Base-by-base conservation (phyloP, 2,329 filamentous ascomycete genomes). In the Remersonia thermophila region DNA sequence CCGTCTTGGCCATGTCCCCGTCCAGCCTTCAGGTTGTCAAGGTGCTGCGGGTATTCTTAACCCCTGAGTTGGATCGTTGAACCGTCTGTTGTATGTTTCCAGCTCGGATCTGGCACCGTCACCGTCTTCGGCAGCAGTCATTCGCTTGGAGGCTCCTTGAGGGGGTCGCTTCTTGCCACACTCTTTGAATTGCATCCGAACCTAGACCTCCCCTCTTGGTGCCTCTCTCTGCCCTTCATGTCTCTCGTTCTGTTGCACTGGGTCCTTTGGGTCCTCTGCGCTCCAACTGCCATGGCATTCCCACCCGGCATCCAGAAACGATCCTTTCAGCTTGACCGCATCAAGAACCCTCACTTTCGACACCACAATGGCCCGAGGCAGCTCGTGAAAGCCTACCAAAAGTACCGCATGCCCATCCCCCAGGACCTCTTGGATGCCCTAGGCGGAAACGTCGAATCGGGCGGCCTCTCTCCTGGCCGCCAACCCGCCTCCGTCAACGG, bases 351-450 rank as follows among this genome's bases (percentile, higher is more conserved):
- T n/a, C 61, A 62, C 38, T 74, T 75, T 51, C 61, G 63, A 15
- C 58, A 66, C 14, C 56, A 54, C 42, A 66, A 80, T 59, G 77
- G 78, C n/a, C 62, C 67, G 0, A 56, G 50, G 37, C 76, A 78
- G 34, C 64, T 87, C 47, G 58, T 69, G 34, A 81, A 73, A 57
- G 73, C 79, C 12, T 78, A 80, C 54, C 59, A 65, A 48, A 87
- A 87, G 55, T 85, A 70, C 55, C 68, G 71, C 43, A 68, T 78
- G 57, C 57, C 60, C 27, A 57, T 70, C 31, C 58, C 65, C 2
- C 48, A 60, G 2, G 58, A 57, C 7, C 52, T 69, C 35, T 50
- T 63, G 34, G 61, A 59, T 23, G 55, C 56, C 20, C 42, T 60
- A 27, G 52, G 48, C 29, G 49, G 5, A 7, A 11, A 6, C 27